A percentile compares a stretch with the other conserved stretches of the same genome.
Conservation (phyloP, 139 green algal genomes). For the Chlorella sp. region DNA sequence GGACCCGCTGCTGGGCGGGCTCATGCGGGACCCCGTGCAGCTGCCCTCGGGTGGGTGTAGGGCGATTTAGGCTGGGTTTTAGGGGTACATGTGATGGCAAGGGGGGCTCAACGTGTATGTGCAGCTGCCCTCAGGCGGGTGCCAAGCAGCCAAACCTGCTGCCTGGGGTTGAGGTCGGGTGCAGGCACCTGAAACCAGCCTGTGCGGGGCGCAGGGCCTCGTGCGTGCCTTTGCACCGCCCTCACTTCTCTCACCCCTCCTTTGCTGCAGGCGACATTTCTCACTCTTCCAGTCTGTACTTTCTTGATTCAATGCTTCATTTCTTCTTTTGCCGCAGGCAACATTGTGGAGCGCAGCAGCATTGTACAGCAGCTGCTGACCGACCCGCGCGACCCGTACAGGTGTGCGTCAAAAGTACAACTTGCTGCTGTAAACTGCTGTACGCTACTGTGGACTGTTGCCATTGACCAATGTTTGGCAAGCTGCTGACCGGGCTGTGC, state of each 20-base stretch:
- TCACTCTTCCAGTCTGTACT: too few species aligned
- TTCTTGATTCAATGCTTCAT: not conserved
- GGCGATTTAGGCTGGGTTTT: not conserved
- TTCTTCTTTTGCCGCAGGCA: constrained; percentile 25
- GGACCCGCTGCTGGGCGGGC: constrained; percentile 69
- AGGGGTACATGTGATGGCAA: not conserved
- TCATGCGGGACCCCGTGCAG: constrained; percentile 93
- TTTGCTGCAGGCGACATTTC: too few species aligned
- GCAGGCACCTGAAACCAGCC: too few species aligned
- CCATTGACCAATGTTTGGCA: too few species aligned
- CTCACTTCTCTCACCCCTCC: not conserved
- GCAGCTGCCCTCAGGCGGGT: not conserved
- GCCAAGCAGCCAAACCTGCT: not conserved
- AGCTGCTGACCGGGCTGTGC: too few species aligned
- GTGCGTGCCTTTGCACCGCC: not conserved
- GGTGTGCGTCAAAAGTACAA: constrained; percentile 2
- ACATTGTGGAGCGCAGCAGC: constrained; percentile 78
- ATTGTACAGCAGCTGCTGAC: constrained; percentile 93
- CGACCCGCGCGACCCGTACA: constrained; percentile 91
- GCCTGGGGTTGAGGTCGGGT: not conserved
- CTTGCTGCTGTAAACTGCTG: not conserved
- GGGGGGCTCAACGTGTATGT: not conserved
- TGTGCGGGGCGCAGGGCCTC: too few species aligned
- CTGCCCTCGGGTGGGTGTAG: constrained; percentile 64
- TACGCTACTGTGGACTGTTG: not conserved